Base-by-base conservation (phyloP, 805 yeast genomes). In the Zygosaccharomyces kombuchaensis region DNA sequence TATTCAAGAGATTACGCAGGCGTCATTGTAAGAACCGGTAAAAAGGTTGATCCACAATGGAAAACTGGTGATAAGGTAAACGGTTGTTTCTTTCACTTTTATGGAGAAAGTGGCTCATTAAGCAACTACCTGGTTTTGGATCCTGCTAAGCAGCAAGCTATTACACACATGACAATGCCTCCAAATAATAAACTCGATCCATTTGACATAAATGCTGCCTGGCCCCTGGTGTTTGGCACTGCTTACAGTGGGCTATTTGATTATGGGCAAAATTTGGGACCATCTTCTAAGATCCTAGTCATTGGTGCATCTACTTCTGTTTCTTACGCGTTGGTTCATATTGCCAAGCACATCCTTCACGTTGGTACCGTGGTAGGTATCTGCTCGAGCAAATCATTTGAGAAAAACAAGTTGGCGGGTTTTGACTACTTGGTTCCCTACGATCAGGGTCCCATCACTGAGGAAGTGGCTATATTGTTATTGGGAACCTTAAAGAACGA, bases 251-350 rank as follows among this genome's bases (percentile, higher is more conserved):
- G 72, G 40, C 60, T 75, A 25, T 58, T 60, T 7, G 47, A 56
- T 6, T 53, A 56, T 22, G 59, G 60, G 2, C 69, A 71, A 46
- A 60, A 64, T 27, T 65, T 76, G 16, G 69, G 67, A 31, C 68
- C 69, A 9, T 65, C 68, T 12, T 68, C 78, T 4, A 75, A 72
- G 47, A 76, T 84, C 3, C 69, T 85, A 39, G 73, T 87, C 16
- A 67, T 84, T 38, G 96, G 96, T 31, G 91, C 84, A 21, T 81
- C 85, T 7, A 80, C 95, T 1, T 66, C 82, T 10, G 89, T 84
- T 12, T 89, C 90, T 17, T 59, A 72, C 23, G 72, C 70, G 48
- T 70, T 74, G 3, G 67, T 78, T 29, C 86, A 81, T 60, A 60
- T 84, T 34, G 78, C 82, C 8, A 81, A 76, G 60, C 61, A 72